Conservation (phyloP, 306 rosid species). For the Castanea mollissima region DNA sequence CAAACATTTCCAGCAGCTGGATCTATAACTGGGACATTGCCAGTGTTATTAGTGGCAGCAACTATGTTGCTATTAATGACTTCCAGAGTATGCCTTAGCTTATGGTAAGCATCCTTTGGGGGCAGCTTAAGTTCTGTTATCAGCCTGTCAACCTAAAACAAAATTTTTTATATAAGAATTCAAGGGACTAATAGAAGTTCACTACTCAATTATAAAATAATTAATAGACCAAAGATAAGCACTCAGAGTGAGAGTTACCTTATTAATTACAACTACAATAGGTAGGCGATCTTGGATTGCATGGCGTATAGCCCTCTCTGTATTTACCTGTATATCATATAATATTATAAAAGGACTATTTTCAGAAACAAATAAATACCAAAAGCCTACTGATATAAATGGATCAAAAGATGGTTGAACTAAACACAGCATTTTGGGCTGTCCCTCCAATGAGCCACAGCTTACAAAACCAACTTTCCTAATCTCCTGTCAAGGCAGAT, state of each 20-base stretch:
- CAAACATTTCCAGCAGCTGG: constrained; percentile 96
- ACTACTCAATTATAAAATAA: background rate
- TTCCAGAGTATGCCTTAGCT: constrained; percentile 89
- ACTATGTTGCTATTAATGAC: constrained; percentile 80
- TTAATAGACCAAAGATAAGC: background rate
- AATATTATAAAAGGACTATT: too few species aligned
- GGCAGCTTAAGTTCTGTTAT: constrained; percentile 96
- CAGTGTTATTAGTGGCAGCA: constrained; percentile 88
- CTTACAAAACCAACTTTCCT: background rate
- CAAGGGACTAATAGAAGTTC: background rate
- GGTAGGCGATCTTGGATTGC: constrained; percentile 90
- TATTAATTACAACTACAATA: constrained; percentile 89
- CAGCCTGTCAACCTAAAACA: constrained; percentile 74
- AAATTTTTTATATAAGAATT: background rate
- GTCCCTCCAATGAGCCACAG: background rate
- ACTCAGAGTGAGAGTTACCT: constrained; percentile 40
- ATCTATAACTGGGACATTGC: constrained; percentile 81
- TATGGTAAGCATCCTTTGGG: constrained; percentile 94
- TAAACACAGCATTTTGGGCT: background rate
- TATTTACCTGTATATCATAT: constrained; percentile 65
- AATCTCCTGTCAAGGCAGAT: background rate
- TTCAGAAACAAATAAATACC: background rate
- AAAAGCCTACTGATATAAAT: background rate
- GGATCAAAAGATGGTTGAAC: background rate
- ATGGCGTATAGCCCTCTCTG: constrained; percentile 97